Percentiles rank a stretch among this genome's conserved stretches.
These are phyloP conservation scores for Porpolomopsis calyptriformis DNA, from an alignment of 768 basidiomycete species.

Conservation along the genomic window DNA sequence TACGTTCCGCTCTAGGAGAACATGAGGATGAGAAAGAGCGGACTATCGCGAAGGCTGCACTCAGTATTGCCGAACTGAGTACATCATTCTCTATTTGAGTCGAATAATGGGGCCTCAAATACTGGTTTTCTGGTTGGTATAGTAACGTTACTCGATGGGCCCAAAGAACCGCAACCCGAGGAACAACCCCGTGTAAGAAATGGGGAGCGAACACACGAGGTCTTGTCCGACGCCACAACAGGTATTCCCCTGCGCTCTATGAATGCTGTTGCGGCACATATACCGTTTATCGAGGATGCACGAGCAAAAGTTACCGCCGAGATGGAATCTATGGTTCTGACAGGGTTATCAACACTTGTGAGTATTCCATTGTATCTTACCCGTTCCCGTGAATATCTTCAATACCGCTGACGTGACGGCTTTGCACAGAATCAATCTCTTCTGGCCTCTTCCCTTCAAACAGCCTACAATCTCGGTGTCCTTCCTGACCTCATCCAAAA, in stretches of 20 bases:
- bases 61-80: conserved; percentile 89
- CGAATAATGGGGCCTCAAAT: conserved; percentile 15
- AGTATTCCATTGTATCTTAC: conserved; percentile 24
- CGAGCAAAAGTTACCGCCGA: conserved; percentile 62
- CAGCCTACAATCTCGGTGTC: conserved; percentile 83
- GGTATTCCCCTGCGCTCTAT: conserved; percentile 64
- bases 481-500: conserved; percentile 75
- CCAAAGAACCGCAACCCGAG: conserved; percentile 7
- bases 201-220: background rate
- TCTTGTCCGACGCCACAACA: background rate
- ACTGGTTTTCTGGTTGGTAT: background rate
- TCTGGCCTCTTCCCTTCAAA: conserved; percentile 89
- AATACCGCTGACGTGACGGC: conserved; percentile 1
- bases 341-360: conserved; percentile 69
- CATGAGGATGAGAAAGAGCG: conserved; percentile 83
- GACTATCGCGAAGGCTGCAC: conserved; percentile 84
- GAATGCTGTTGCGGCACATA: conserved; percentile 55
- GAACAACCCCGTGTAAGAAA: background rate
- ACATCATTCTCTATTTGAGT: conserved; percentile 20
- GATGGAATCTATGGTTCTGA: conserved; percentile 87
- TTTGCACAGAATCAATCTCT: conserved; percentile 70
- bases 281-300: conserved; percentile 63
- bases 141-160: conserved; percentile 42
- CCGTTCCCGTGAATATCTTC: background rate
- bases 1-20: conserved; percentile 28